Evolutionary conservation across 2,329 filamentous ascomycete genomes (phyloP).

Genomic region (Penicillium sp.): DNA sequence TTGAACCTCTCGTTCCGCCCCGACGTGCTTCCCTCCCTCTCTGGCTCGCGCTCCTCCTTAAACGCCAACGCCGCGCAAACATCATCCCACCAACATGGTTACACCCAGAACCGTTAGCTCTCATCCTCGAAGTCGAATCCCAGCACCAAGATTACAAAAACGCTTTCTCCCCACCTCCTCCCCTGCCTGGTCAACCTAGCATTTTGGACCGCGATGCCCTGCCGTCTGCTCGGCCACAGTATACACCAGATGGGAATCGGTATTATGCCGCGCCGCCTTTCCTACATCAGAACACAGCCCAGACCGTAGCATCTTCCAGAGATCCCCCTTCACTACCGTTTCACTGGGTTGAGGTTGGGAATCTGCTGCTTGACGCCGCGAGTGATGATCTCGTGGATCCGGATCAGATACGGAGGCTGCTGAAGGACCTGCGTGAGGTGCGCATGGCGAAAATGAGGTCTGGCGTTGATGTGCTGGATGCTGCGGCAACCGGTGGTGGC

Average conservation of each 20-base stretch:
- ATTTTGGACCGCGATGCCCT: conserved; percentile 21
- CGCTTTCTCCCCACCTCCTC: conserved; percentile 74
- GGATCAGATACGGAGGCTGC: conserved; percentile 68
- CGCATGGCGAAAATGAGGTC: conserved; percentile 83
- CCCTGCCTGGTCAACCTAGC: conserved; percentile 52
- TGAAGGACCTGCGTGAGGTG: conserved; percentile 82
- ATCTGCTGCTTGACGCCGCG: conserved; percentile 81
- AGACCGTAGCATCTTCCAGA: conserved; percentile 52
- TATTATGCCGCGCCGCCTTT: conserved; percentile 67
- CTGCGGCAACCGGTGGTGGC: conserved; percentile 48
- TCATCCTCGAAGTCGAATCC: conserved; percentile 79
- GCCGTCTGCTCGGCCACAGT: conserved; percentile 27
- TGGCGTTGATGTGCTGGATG: conserved; percentile 67
- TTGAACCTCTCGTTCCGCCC: conserved; percentile 74
- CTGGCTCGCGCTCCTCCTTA: conserved; percentile 92
- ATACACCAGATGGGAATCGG: conserved; percentile 38
- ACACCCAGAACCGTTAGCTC: conserved; percentile 67
- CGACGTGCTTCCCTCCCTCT: conserved; percentile 76
- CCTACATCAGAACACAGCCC: conserved; percentile 69
- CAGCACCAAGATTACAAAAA: conserved; percentile 58
- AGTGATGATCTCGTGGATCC: conserved; percentile 75
- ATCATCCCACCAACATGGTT: conserved; percentile 92
- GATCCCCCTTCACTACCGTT: conserved; percentile 64
- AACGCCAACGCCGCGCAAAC: conserved; percentile 89
- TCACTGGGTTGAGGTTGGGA: conserved; percentile 90